phyloP scores from a whole-genome alignment of 1,139 yeast genomes.

The Yamadazyma triangularis region DNA sequence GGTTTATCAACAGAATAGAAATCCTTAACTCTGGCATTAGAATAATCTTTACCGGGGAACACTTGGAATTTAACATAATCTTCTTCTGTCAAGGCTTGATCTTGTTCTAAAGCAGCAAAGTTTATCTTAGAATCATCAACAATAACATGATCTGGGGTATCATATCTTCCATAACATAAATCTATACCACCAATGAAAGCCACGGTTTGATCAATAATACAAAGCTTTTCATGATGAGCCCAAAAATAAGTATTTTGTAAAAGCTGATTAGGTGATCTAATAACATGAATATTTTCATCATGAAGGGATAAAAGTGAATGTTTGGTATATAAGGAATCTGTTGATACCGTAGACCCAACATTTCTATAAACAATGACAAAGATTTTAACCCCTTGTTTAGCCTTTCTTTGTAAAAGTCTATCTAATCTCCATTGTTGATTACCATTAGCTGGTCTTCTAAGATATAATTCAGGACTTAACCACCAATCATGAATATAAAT shows the following conservation, averaged over 20 bases:
- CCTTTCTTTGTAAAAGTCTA: conserved; percentile 80
- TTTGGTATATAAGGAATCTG: conserved; percentile 91
- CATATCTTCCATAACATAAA: conserved; percentile 91
- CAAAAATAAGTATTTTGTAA: conserved; percentile 91
- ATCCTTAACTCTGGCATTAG: conserved; percentile 91
- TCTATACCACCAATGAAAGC: conserved; percentile 96
- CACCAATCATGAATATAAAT: conserved; percentile 98
- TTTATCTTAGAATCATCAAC: conserved; percentile 61
- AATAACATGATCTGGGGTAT: conserved; percentile 92
- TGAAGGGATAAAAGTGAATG: conserved; percentile 85
- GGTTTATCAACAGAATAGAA: conserved; percentile 80
- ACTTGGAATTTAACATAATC: conserved; percentile 51
- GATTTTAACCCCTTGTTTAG: conserved; percentile 91
- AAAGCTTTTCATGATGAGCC: conserved; percentile 98
- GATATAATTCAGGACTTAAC: conserved; percentile 89
- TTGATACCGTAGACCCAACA: conserved; percentile 89
- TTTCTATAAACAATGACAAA: conserved; percentile 93
- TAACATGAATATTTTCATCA: conserved; percentile 76
- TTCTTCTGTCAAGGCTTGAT: conserved; percentile 28
- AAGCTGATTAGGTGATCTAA: conserved; percentile 94
- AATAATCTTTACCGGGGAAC: conserved; percentile 96
- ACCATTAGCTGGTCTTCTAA: conserved; percentile 92
- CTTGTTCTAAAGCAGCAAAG: conserved; percentile 30
- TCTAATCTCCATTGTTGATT: conserved; percentile 94
- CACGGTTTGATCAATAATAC: conserved; percentile 80